Conservation (phyloP, 768 basidiomycete species). For the Russula olivacea region DNA sequence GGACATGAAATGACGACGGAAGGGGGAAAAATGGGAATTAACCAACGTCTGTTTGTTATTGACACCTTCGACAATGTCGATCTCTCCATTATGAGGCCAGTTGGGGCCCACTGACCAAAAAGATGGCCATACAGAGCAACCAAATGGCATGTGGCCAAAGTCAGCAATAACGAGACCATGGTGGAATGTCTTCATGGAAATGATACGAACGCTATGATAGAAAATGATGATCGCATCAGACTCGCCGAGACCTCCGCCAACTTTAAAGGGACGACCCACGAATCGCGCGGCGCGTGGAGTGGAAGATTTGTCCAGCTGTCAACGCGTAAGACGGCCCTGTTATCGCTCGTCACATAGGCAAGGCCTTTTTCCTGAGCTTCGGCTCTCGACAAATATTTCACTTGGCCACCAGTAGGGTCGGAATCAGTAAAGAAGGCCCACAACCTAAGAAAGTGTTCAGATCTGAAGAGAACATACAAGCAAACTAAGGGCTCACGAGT, state of each 20-base stretch:
- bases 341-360: not conserved
- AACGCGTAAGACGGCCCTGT: too few species aligned
- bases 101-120: not conserved
- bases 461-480: not conserved
- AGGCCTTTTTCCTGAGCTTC: not conserved
- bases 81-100: slow-evolving; percentile 22
- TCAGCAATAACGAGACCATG: not conserved
- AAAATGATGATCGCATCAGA: not conserved
- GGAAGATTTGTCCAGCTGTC: slow-evolving; percentile 11
- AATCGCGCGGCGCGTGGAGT: not conserved
- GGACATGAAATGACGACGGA: not conserved
- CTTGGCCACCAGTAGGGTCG: not conserved
- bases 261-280: slow-evolving; percentile 3
- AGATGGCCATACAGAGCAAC: not conserved
- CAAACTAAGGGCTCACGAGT: not conserved
- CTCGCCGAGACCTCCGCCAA: not conserved
- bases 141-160: slow-evolving; percentile 15
- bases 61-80: slow-evolving; percentile 33
- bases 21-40: too few species aligned
- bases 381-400: not conserved
- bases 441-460: not conserved
- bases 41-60: not conserved
- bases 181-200: not conserved
- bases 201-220: not conserved
- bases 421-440: not conserved